Base-by-base conservation (phyloP, 2,329 filamentous ascomycete species). In the Simplicillium sp. region DNA sequence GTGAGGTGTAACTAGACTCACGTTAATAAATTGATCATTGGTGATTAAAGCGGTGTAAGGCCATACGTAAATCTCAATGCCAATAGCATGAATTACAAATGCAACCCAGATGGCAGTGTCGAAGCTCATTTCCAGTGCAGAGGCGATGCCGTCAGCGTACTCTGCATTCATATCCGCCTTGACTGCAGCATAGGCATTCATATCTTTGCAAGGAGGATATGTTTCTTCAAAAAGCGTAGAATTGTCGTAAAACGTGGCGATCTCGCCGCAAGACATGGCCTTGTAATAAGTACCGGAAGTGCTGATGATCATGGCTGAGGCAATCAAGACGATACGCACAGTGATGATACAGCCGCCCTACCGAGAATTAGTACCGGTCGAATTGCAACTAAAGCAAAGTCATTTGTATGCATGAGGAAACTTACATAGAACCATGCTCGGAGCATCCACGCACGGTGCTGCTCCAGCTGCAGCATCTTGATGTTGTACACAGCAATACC, bases 371-470 rank as follows among this genome's bases (percentile, higher is more conserved):
- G 16, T 13, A 17, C n/a, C n/a, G n/a, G n/a, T n/a, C 9, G 11
- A 14, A 25, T 29, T 11, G 25, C 12, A 7, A 11, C 15, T 7
- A 31, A 9, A 31, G 25, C 29, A 38, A 14, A 14, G 8, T 35
- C 7, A 12, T 16, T 36, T 8, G 13, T 7, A 7, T 6, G 6
- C n/a, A 12, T 7, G 15, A 32, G 16, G 14, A 13, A 0, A 55
- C 59, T 45, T 46, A 67, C 59, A 44, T 69, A 70, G 38, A 68
- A 59, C 67, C 68, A 70, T 3, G 69, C 62, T 11, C 75, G 54
- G n/a, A 80, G 51, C 75, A 80, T 80, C 75, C 75, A 80, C 3
- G 71, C 71, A 1, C 76, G 64, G 44, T 80, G 76, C 50, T 79
- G 68, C 28, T 78, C 73, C 37, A 82, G 73, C 50, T 80, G 75